Base-by-base conservation (phyloP, 1,284 basidiomycete species). In the Albatrellus sp. region DNA sequence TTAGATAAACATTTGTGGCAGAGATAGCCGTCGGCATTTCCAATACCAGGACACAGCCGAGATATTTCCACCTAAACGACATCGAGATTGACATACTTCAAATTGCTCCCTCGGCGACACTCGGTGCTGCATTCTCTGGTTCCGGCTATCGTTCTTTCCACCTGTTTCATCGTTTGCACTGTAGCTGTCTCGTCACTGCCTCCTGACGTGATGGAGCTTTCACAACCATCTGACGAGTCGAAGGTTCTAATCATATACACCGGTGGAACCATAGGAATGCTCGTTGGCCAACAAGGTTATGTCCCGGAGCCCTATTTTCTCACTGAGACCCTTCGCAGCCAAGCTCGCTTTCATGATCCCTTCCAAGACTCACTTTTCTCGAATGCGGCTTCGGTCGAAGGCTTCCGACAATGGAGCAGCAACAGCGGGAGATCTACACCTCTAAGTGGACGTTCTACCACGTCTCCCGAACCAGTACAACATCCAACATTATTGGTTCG, bases 261-360 rank as follows among this genome's bases (percentile, higher is more conserved):
- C 44, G 89, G 90, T 42, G 89, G 87, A 28, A 91, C 88, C 0
- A 86, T 91, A 52, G 87, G 87, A 10, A 90, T 90, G 88, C 78
- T 90, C 35, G 71, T 84, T 32, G 77, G 82, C 32, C 67, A 77
- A 29, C 73, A 80, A 50, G 88, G 90, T 42, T 92, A 91, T 58
- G 83, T 86, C 11, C 87, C 90, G 10, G 90, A 92, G 57, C 87
- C 90, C 0, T 80, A 81, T 52, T 92, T 91, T 60, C 67, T 94
- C 50, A 87, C 84, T 6, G 82, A 87, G 62, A 88, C 77, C 0
- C 72, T 92, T 36, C 70, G 76, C 52, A 80, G 80, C 52, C 88
- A 91, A 61, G 76, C 75, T 31, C 75, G 88, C 10, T 91, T 91
- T 55, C 87, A 92, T 60, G 88, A 91, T 55, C 89, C 88, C 6